Percentiles rank a stretch among this genome's conserved stretches.
Conservation (phyloP, 495 filamentous ascomycete genomes). For the Daldinia concentrica region DNA sequence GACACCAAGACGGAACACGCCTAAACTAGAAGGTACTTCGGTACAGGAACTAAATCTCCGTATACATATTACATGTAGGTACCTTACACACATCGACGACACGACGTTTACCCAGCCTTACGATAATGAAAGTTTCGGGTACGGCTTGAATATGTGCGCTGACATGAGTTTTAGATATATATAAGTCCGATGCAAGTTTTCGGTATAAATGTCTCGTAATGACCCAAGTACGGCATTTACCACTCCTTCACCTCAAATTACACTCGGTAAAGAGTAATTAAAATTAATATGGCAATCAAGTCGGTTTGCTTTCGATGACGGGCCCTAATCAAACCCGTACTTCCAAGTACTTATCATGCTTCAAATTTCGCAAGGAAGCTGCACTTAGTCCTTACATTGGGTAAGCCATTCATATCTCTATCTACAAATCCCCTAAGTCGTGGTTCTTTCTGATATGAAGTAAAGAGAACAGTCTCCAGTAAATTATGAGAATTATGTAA, state of each 20-base stretch:
- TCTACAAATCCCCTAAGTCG: too few species aligned
- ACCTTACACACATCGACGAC: background rate
- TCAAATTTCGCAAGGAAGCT: background rate
- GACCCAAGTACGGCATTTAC: background rate
- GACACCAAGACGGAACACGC: background rate
- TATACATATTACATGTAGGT: background rate
- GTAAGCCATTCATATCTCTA: background rate
- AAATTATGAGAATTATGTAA: too few species aligned
- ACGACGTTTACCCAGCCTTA: background rate
- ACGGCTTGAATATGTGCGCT: background rate
- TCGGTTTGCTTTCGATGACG: constrained; percentile 12
- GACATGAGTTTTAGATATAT: background rate
- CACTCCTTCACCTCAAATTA: background rate
- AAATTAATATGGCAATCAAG: background rate
- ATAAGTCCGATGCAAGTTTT: background rate
- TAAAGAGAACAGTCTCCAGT: too few species aligned
- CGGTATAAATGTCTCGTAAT: background rate
- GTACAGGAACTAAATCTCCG: background rate
- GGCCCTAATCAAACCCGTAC: constrained; percentile 4
- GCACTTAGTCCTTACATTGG: background rate
- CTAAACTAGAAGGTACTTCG: background rate
- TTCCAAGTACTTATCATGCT: background rate
- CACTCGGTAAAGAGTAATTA: background rate
- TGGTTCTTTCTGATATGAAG: too few species aligned
- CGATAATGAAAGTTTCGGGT: background rate